phyloP scores from a whole-genome alignment of 2,329 filamentous ascomycete genomes.

The Leptographium galeiforme region DNA sequence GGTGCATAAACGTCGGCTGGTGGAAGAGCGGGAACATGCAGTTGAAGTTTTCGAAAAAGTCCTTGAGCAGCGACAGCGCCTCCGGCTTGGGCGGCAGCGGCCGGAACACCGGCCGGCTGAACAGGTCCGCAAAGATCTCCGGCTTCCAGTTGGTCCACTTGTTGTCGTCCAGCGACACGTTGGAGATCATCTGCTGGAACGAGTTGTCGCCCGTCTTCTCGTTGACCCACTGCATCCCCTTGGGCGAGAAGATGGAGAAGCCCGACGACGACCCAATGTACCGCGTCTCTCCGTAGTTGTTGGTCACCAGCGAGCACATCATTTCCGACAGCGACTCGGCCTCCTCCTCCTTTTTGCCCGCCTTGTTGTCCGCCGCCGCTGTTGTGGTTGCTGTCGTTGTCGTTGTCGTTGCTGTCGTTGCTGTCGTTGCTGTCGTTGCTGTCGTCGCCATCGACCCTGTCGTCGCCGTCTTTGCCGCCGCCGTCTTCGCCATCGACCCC shows the following conservation, averaged over 20 bases:
- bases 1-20: slow-evolving; percentile 95
- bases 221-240: slow-evolving; percentile 97
- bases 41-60: slow-evolving; percentile 98
- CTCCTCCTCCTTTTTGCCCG: slow-evolving; percentile 47
- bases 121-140: slow-evolving; percentile 90
- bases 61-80: slow-evolving; percentile 73
- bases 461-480: neutral
- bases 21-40: slow-evolving; percentile 97
- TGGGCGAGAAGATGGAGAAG: slow-evolving; percentile 97
- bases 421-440: neutral
- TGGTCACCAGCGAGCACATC: slow-evolving; percentile 97
- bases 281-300: slow-evolving; percentile 84
- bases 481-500: neutral
- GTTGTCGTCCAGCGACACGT: slow-evolving; percentile 81
- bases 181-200: slow-evolving; percentile 88
- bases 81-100: slow-evolving; percentile 76
- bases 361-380: slow-evolving; percentile 21
- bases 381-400: neutral
- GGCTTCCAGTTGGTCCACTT: slow-evolving; percentile 98
- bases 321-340: slow-evolving; percentile 87
- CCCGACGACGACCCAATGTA: slow-evolving; percentile 96
- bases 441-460: neutral
- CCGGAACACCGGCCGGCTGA: slow-evolving; percentile 71
- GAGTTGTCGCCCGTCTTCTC: slow-evolving; percentile 92
- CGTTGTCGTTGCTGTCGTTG: neutral